Base-by-base conservation (phyloP, 1,139 yeast genomes). In the Starmera stellimalicola region DNA sequence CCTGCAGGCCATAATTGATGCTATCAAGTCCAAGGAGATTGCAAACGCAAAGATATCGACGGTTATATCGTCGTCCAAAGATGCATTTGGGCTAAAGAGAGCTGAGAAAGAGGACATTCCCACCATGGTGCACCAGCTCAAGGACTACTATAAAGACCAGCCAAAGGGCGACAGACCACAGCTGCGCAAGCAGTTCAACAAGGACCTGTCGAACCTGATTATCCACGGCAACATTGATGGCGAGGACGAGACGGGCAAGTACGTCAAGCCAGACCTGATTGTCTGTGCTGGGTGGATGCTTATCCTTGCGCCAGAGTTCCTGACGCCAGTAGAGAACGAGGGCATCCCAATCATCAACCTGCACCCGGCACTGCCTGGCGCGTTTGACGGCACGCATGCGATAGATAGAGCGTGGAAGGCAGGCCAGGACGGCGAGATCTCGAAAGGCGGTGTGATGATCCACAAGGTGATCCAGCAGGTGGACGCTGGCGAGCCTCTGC, bases 251-350 rank as follows among this genome's bases (percentile, higher is more conserved):
- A 29, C 47, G 14, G 42, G 52, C 23, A 38, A 39, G 23, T 65
- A 70, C 38, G 58, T 55, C 28, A 63, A 64, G 46, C 97, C 98
- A 3, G 82, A 81, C 45, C 65, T 91, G 43, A 77, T 91, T 31
- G 96, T 91, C 7, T 91, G 98, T 61, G 98, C 98, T 7, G 98
- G 98, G 3, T 91, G 98, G 97, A 80, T 91, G 91, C 70, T 91
- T 37, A 91, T 91, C 39, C 66, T 91, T 43, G 81, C 95, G 2
- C 78, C 87, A 3, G 65, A 73, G 14, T 85, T 84, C 41, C 64
- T 91, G 42, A 62, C 65, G 31, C 88, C 91, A 3, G 60, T 88
- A 30, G 74, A 66, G 35, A 56, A 67, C 7, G 73, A 70, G 4
- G 65, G 70, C 1, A 70, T 87, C 22, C 81, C 87, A 19, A 87